Percentiles rank a stretch among this genome's conserved stretches.
Conservation (phyloP, 2,329 filamentous ascomycete genomes). For the Penicillium sp. region DNA sequence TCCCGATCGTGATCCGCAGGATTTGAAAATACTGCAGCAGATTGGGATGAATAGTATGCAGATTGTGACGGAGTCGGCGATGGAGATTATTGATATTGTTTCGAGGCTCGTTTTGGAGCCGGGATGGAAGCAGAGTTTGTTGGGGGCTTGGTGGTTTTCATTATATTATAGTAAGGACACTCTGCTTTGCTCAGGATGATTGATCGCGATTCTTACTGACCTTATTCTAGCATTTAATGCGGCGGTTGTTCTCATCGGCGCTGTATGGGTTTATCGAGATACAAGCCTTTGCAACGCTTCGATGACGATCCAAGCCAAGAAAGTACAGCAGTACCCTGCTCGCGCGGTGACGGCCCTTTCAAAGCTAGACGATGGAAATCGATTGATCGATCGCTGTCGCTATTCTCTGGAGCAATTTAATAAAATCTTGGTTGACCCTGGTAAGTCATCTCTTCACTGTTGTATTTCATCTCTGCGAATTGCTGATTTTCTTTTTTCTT, state of each 20-base stretch:
- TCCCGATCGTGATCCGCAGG: constrained; percentile 21
- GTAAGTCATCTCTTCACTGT: constrained; percentile 1
- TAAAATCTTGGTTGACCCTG: constrained; percentile 16
- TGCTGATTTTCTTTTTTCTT: background rate
- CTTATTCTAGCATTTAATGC: constrained; percentile 40
- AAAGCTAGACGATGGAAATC: constrained; percentile 38
- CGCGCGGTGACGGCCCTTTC: constrained; percentile 33
- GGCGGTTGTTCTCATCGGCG: constrained; percentile 42
- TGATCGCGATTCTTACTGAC: background rate
- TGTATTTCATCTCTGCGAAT: too few species aligned
- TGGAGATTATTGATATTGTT: constrained; percentile 38
- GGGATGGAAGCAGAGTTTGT: constrained; percentile 31
- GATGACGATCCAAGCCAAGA: constrained; percentile 18
- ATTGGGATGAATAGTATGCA: constrained; percentile 43
- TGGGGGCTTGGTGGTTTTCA: constrained; percentile 44
- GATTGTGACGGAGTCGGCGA: constrained; percentile 41
- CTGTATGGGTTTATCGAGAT: constrained; percentile 30
- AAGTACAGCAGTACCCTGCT: constrained; percentile 24
- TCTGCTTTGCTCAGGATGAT: background rate
- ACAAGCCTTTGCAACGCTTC: constrained; percentile 13
- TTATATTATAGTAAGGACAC: constrained; percentile 41
- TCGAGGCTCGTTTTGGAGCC: constrained; percentile 27
- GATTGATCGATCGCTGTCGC: constrained; percentile 39
- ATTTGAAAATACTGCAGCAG: constrained; percentile 37
- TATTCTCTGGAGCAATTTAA: constrained; percentile 36